These are phyloP conservation scores for Aspergillus brunneoviolaceus DNA, from an alignment of 2,329 filamentous ascomycete genomes.

Conservation along the genomic window DNA sequence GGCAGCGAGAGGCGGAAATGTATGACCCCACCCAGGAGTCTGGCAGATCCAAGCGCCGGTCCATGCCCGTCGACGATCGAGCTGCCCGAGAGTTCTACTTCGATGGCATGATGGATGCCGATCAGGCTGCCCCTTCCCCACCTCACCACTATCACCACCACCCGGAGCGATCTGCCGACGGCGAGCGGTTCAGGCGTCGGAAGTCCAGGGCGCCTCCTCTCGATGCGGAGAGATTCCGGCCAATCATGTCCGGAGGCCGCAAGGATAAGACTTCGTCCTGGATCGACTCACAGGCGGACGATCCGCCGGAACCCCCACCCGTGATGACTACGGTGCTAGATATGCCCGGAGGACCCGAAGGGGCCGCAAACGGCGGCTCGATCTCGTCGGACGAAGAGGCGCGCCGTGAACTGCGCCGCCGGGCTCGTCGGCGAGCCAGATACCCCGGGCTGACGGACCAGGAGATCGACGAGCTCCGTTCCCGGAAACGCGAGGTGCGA, in stretches of 20 bases:
- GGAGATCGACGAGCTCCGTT: constrained; percentile 40
- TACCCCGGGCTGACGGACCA: constrained; percentile 42
- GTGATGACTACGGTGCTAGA: constrained; percentile 49
- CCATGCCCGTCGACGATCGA: constrained; percentile 32
- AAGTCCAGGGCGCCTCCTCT: constrained; percentile 30
- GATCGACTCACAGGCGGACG: constrained; percentile 49
- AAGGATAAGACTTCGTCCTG: constrained; percentile 53
- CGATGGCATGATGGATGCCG: constrained; percentile 26
- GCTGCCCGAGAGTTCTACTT: constrained; percentile 24
- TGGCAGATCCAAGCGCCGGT: constrained; percentile 31
- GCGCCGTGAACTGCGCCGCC: constrained; percentile 38
- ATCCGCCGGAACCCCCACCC: constrained; percentile 50
- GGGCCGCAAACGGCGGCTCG: constrained; percentile 32
- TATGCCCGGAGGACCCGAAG: constrained; percentile 31
- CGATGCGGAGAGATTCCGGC: constrained; percentile 24
- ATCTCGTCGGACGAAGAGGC: constrained; percentile 47
- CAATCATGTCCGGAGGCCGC: constrained; percentile 36
- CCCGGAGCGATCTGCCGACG: constrained; percentile 34
- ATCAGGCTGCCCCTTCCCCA: constrained; percentile 17
- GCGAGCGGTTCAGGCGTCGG: constrained; percentile 34
- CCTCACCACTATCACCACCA: constrained; percentile 16
- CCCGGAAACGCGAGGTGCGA: constrained; percentile 31
- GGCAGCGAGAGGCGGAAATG: constrained; percentile 36
- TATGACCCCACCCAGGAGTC: constrained; percentile 26
- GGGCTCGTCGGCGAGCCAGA: constrained; percentile 40